Evolutionary conservation across 768 basidiomycete genomes (phyloP).

Genomic region (Mycena rebaudengoi): DNA sequence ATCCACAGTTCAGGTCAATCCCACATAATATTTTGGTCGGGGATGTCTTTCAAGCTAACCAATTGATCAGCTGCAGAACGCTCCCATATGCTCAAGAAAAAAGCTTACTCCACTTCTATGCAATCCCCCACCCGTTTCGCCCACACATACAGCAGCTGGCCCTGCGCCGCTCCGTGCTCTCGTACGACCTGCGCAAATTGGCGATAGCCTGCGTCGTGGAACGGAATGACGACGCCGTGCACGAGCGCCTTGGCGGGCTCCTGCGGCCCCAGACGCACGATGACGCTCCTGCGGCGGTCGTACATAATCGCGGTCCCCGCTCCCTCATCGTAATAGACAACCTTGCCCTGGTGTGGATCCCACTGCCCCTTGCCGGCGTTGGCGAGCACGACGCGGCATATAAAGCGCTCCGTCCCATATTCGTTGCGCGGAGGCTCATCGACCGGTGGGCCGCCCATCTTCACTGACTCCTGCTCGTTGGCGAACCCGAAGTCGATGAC

Average conservation of each 20-base stretch:
- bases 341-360: constrained; percentile 18
- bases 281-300: constrained; percentile 25
- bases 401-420: constrained; percentile 31
- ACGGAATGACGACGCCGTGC: constrained; percentile 22
- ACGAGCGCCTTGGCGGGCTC: constrained; percentile 16
- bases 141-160: constrained; percentile 25
- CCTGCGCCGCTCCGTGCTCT: constrained; percentile 17
- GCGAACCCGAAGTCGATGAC: constrained; percentile 29
- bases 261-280: constrained; percentile 21
- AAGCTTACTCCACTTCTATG: constrained; percentile 30
- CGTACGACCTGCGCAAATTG: constrained; percentile 15
- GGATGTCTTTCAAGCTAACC: constrained; percentile 29
- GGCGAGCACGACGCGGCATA: constrained; percentile 13
- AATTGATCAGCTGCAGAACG: no score
- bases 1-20: neutral
- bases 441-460: constrained; percentile 20
- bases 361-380: constrained; percentile 15
- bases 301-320: constrained; percentile 16
- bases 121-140: constrained; percentile 29
- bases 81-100: neutral
- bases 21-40: constrained; percentile 23
- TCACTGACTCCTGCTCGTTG: constrained; percentile 30
- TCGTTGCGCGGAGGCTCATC: constrained; percentile 27
- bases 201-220: constrained; percentile 25
- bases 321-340: constrained; percentile 13